phyloP scores from a whole-genome alignment of 2,329 filamentous ascomycete genomes.

The Beauveria caledonica region DNA sequence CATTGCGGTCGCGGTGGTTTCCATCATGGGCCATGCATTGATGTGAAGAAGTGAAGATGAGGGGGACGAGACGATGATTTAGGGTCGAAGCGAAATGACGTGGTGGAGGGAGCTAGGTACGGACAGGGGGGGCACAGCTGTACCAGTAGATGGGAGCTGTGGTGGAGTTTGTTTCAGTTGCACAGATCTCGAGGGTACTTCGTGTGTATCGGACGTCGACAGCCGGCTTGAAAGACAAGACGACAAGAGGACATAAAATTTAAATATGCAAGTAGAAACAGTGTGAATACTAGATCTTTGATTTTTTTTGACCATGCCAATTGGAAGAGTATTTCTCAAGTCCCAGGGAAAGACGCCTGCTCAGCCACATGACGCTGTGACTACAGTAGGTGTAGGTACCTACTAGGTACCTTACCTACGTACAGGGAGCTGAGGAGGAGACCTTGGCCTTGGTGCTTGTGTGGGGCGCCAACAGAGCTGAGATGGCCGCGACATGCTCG shows the following conservation, averaged over 20 bases:
- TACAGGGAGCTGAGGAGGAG: background rate
- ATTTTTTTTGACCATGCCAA: background rate
- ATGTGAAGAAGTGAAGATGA: background rate
- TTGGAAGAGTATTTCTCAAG: background rate
- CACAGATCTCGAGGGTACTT: background rate
- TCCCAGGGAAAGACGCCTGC: background rate
- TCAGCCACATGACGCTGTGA: slow-evolving; percentile 3
- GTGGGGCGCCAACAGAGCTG: slow-evolving; percentile 1
- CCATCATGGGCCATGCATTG: background rate
- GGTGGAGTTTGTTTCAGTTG: slow-evolving; percentile 1
- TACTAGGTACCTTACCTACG: too few relatives aligned
- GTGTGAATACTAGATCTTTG: background rate
- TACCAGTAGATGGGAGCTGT: slow-evolving; percentile 1
- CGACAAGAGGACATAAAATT: too few relatives aligned
- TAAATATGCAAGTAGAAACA: too few relatives aligned
- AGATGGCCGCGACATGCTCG: background rate
- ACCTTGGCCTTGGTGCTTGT: background rate
- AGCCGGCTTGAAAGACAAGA: background rate
- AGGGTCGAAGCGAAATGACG: background rate
- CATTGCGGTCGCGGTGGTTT: background rate
- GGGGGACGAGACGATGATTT: background rate
- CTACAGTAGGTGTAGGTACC: too few relatives aligned
- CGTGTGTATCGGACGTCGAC: too few relatives aligned
- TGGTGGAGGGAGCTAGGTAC: background rate
- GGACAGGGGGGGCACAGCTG: background rate